These are phyloP conservation scores for Acer negundo DNA, from an alignment of 345 rosid genomes.

Conservation along the genomic window DNA sequence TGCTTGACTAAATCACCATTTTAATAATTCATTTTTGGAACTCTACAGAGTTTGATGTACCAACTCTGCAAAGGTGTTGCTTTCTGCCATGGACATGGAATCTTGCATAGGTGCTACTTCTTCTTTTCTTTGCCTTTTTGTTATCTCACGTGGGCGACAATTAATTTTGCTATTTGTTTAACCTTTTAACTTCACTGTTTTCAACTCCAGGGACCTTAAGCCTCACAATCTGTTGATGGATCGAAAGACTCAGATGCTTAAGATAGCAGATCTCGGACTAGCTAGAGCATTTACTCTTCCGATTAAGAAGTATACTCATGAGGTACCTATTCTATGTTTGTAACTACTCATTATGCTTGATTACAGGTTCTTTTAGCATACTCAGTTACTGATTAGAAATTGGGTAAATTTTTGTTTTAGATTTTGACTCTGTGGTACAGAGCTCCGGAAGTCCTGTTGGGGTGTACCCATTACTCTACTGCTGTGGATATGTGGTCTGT, in stretches of 20 bases:
- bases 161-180: not conserved
- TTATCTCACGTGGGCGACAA: not conserved
- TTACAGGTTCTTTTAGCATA: not conserved
- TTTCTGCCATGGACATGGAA: slow-evolving; percentile 95
- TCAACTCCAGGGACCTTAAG: slow-evolving; percentile 76
- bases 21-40: not conserved
- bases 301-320: slow-evolving; percentile 92
- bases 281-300: slow-evolving; percentile 92
- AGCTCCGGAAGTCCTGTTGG: slow-evolving; percentile 96
- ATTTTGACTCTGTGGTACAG: slow-evolving; percentile 95
- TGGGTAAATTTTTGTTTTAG: slow-evolving; percentile 34
- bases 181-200: not conserved
- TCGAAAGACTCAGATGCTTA: slow-evolving; percentile 66
- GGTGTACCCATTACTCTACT: slow-evolving; percentile 93
- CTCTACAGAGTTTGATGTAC: slow-evolving; percentile 84
- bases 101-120: slow-evolving; percentile 71
- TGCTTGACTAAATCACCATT: not conserved
- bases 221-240: slow-evolving; percentile 96
- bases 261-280: slow-evolving; percentile 94
- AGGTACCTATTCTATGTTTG: slow-evolving; percentile 42
- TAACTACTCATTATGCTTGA: not conserved
- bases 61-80: slow-evolving; percentile 96
- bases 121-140: not conserved
- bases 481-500: slow-evolving; percentile 98
- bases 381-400: not conserved